Evolutionary conservation across 345 rosid genomes (phyloP), one percentile per base, ranked within the genome.

Genomic region (Hibiscus syriacus): DNA sequence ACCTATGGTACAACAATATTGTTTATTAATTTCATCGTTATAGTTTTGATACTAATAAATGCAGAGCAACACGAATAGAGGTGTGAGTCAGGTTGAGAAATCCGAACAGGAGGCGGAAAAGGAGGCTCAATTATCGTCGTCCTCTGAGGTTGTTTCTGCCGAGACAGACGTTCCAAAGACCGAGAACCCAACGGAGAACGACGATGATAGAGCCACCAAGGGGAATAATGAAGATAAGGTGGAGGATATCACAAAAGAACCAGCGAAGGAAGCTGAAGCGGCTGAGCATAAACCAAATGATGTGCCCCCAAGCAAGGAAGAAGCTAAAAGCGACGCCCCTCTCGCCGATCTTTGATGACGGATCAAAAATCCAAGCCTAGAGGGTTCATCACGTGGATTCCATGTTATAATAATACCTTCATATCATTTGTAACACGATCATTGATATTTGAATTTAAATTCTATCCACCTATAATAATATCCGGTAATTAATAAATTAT

Each of bases 291-390:
- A 80, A 72, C 30, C 81, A 38, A 72, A 34, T 6, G 66, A 17
- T 46, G 64, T 9, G 43, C 67, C 70, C 32, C 71, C 76, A 30
- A 23, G 26, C 60, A 58, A 61, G 46, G 72, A 70, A 64, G 71
- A 60, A 63, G 71, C 36, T 3, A 70, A 52, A 63, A 68, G 17
- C 32, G 82, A 76, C 48, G 78, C 76, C 58, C 80, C 88, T 63
- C 81, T 25, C n/a, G 32, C n/a, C 60, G 56, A 74, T 12, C 70
- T 79, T 46, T 86, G 64, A 84, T 73, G 26, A 4, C 10, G 2
- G 1, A 10, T 1, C 0, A 11, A 58, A 34, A 34, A 34, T 5
- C 6, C 25, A 43, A 60, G 8, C 65, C 49, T 64, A 7, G 20
- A 16, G 36, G 52, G 36, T 63, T 14, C 34, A 23, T 43, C 20